Evolutionary conservation across 106 monocot species (phyloP).

Genomic region (Iris macrosiphon): DNA sequence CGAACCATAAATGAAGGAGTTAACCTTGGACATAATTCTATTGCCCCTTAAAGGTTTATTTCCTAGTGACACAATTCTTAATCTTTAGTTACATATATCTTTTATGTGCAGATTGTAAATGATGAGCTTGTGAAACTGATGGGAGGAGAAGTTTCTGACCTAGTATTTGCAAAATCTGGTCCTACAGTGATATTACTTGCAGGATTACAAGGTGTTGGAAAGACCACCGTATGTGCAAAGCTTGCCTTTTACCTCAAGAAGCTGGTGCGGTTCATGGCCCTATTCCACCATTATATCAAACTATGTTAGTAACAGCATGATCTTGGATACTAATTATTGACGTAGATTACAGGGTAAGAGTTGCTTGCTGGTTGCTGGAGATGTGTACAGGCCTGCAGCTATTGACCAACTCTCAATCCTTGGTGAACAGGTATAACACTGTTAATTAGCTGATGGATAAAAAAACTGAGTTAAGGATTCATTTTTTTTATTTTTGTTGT

Average conservation of each 20-base stretch:
- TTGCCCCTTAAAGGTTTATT: no score
- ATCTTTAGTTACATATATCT: no score
- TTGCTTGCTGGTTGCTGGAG: conserved; percentile 92
- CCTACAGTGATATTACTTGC: conserved; percentile 89
- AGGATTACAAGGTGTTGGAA: conserved; percentile 98
- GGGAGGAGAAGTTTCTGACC: conserved; percentile 88
- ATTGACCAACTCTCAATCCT: conserved; percentile 85
- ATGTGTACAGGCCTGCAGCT: conserved; percentile 97
- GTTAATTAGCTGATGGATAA: background rate
- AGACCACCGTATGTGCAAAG: conserved; percentile 94
- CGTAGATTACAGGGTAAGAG: conserved; percentile 84
- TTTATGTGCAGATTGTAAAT: conserved; percentile 74
- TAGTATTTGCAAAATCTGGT: conserved; percentile 81
- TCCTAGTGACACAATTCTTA: no score
- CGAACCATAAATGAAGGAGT: no score
- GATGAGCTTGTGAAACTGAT: conserved; percentile 91
- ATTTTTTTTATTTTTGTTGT: background rate
- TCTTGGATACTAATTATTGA: conserved; percentile 24
- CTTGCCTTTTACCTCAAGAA: conserved; percentile 94
- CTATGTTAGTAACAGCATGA: conserved; percentile 2
- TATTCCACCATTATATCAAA: background rate
- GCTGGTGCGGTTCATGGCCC: conserved; percentile 39
- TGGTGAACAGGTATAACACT: conserved; percentile 64
- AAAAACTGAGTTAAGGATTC: background rate
- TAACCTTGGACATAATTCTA: no score